These are phyloP conservation scores for Turritis glabra DNA, from an alignment of 345 rosid species.

Conservation along the genomic window DNA sequence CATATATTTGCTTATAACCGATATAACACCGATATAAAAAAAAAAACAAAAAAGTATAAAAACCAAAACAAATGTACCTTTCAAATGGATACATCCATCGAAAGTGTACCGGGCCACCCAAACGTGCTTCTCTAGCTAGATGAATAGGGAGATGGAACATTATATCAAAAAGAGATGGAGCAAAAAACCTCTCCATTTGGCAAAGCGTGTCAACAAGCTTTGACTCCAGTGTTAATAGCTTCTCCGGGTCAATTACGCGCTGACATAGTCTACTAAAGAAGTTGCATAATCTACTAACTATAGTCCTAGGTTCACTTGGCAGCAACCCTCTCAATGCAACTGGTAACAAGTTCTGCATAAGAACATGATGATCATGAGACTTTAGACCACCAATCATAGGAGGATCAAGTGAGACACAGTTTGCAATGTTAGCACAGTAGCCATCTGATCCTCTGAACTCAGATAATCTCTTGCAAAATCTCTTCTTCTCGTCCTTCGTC, in stretches of 20 bases:
- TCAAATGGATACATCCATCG: conserved; percentile 21
- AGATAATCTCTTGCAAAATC: no score
- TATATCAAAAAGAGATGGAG: not conserved
- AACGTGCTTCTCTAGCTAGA: no score
- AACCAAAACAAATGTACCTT: not conserved
- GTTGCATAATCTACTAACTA: not conserved
- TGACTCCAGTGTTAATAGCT: not conserved
- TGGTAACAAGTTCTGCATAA: not conserved
- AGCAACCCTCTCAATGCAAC: no score
- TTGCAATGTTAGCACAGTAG: no score
- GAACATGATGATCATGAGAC: no score
- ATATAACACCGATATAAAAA: no score
- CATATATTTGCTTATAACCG: not conserved
- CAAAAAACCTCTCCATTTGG: conserved; percentile 67
- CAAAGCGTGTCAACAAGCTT: conserved; percentile 52
- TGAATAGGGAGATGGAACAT: not conserved
- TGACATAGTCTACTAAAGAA: not conserved
- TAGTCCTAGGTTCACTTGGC: not conserved
- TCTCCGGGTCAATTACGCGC: not conserved
- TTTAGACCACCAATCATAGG: no score
- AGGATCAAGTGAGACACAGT: no score
- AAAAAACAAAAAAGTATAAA: not conserved
- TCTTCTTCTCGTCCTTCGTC: no score
- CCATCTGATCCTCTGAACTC: no score
- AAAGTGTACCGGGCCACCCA: not conserved